Base-by-base conservation (phyloP, 2,329 filamentous ascomycete species). In the Venturia nashicola region DNA sequence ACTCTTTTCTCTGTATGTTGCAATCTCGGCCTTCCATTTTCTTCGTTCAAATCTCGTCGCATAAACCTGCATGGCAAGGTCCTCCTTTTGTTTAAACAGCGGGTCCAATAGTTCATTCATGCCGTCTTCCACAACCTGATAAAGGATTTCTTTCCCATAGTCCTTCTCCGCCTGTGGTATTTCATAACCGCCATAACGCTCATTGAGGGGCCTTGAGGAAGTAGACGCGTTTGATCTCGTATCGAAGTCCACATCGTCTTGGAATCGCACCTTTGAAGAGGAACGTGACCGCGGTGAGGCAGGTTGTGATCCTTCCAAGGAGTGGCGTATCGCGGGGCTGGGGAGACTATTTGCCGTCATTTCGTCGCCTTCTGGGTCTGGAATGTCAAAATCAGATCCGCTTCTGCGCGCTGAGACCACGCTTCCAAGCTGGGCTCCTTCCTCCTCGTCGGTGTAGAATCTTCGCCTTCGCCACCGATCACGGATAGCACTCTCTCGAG, bases 31-130 rank as follows among this genome's bases (percentile, higher is more conserved):
- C 79, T 68, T 66, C 69, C 69, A 85, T 66, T 78, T 80, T 62
- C 85, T 79, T 46, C 90, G 84, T 64, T 84, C 79, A 11, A 77
- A 76, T 66, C 82, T 83, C 0, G 87, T 90, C 60, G 82, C 79
- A 9, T 46, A 39, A 12, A 57, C 64, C 42, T 32, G 39, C 48
- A 65, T 40, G 23, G 46, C 46, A 23, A 64, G 43, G 67, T 92
- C 86, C 73, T 97, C 93, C 67, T 88, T 87, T 5, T 82, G 80
- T 68, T 88, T 88, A 77, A 99, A 99, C 0, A 99, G 80, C 1
- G 86, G 82, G 71, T 97, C 90, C 0, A 99, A 83, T 2, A 97
- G 79, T 75, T 97, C 91, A 70, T 97, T 97, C 76, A 96, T 90
- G 0, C 91, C 89, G 74, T 96, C 89, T 73, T 97, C 91, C 0